A percentile compares a stretch with the other conserved stretches of the same genome.
These are phyloP conservation scores for Agroathelia rolfsii DNA, from an alignment of 1,284 basidiomycete genomes.

Conservation along the genomic window DNA sequence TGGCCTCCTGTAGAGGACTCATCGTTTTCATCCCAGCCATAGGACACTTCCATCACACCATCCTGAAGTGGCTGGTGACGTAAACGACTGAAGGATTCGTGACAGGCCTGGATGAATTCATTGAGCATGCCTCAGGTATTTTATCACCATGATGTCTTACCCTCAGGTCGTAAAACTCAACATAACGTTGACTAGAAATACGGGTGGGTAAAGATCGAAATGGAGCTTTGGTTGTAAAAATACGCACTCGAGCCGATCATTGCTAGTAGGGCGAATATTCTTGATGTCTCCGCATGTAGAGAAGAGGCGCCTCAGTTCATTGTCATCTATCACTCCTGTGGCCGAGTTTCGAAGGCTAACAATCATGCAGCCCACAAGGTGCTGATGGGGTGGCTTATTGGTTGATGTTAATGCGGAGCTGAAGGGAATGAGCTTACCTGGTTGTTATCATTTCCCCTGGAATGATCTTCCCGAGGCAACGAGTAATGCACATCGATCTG, in stretches of 20 bases:
- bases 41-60: slow-evolving; percentile 80
- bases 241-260: slow-evolving; percentile 63
- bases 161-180: slow-evolving; percentile 84
- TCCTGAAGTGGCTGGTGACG: slow-evolving; percentile 73
- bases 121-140: not conserved
- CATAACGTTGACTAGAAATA: slow-evolving; percentile 58
- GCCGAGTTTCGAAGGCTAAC: slow-evolving; percentile 65
- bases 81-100: slow-evolving; percentile 73
- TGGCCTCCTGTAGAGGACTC: slow-evolving; percentile 28
- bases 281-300: slow-evolving; percentile 88
- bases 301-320: slow-evolving; percentile 76
- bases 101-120: slow-evolving; percentile 47
- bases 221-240: slow-evolving; percentile 6
- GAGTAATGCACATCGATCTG: slow-evolving; percentile 98
- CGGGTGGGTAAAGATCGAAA: slow-evolving; percentile 1
- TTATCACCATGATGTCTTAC: slow-evolving; percentile 29
- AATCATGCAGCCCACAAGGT: slow-evolving; percentile 75
- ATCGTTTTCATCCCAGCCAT: slow-evolving; percentile 71
- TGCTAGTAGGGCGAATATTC: slow-evolving; percentile 53
- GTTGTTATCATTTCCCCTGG: slow-evolving; percentile 71
- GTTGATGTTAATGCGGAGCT: too few relatives aligned
- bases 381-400: slow-evolving; percentile 27
- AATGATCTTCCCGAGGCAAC: slow-evolving; percentile 81
- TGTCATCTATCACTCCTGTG: slow-evolving; percentile 69
- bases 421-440: slow-evolving; percentile 51